Conservation (phyloP, 2,329 filamentous ascomycete species). For the Alternaria sp. region DNA sequence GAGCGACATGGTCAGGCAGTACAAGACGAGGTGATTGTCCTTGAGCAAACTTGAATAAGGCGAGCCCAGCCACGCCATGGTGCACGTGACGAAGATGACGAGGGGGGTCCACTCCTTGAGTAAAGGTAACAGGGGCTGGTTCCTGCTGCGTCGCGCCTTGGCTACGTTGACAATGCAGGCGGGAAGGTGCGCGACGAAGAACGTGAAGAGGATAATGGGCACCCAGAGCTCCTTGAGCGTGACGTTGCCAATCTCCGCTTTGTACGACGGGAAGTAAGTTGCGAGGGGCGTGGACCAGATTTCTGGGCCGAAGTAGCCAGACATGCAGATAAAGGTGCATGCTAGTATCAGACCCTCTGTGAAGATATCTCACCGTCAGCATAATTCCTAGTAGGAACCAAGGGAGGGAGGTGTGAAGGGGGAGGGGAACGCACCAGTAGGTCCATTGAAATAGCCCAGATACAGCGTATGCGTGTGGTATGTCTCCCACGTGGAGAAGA, state of each 20-base stretch:
- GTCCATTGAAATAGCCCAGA: constrained; percentile 95
- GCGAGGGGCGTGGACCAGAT: constrained; percentile 84
- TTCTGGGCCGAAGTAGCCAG: constrained; percentile 85
- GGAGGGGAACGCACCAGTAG: constrained; percentile 64
- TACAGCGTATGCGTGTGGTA: constrained; percentile 98
- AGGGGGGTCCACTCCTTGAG: constrained; percentile 97
- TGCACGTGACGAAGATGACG: constrained; percentile 77
- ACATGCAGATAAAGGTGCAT: constrained; percentile 83
- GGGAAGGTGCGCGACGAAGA: constrained; percentile 74
- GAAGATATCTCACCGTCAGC: constrained; percentile 28
- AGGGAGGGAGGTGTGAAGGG: too few species aligned
- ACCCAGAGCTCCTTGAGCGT: constrained; percentile 92
- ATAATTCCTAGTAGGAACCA: background rate
- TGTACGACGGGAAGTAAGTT: constrained; percentile 55
- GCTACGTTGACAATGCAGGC: constrained; percentile 90
- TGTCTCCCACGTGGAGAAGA: constrained; percentile 99
- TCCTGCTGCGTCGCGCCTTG: constrained; percentile 74
- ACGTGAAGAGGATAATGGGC: constrained; percentile 59
- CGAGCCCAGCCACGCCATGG: constrained; percentile 86
- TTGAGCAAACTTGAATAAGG: constrained; percentile 82
- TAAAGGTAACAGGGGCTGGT: constrained; percentile 79
- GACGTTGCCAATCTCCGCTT: constrained; percentile 70
- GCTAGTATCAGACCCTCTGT: constrained; percentile 88
- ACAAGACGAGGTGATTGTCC: constrained; percentile 89
- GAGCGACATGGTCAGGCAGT: constrained; percentile 93